Evolutionary conservation across 1,284 basidiomycete species (phyloP), one percentile per base, ranked within the genome.

Genomic region (Abortiporus biennis): DNA sequence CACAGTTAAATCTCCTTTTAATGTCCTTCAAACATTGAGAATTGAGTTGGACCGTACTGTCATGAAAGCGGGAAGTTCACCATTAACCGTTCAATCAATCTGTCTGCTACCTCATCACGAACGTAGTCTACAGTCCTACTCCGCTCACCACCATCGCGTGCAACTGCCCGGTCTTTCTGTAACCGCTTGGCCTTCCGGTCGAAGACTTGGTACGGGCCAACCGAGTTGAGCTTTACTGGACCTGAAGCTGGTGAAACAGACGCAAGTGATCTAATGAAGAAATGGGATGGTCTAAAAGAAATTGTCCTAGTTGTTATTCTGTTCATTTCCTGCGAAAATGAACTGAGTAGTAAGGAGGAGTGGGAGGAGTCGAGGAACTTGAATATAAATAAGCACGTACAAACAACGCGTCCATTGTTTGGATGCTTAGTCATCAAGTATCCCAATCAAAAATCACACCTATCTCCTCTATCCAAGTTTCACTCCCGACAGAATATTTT

Each of bases 81-180:
- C 68, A 90, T 64, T 50, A 98, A 76, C 35, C 95, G 74, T 58
- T 99, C 95, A 56, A 91, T 78, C 70, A 99, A 74, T 50, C 87
- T 77, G 53, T 94, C 89, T 5, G 94, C 92, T 3, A 95, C 81
- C 56, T 94, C 92, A 44, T 92, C 79, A 22, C 92, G 78, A 16
- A 99, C 70, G 62, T 99, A 99, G 69, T 99, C 96, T 0, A 96
- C 92, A 0, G 80, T 76, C 48, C 81, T 72, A 54, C 83, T 92
- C 33, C 72, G 70, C 22, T 66, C 61, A 11, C 80, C 80, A 24
- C 65, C 74, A 35, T 77, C 74, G 38, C 68, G 72, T 34, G 56
- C 45, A 1, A 78, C 88, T 1, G 92, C 85, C 9, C 82, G 72
- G 57, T 95, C 82, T 54, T 80, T 84, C 63, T 99, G 95, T 8